phyloP scores from a whole-genome alignment of 768 basidiomycete species.

The Rubroboletus satanas region DNA sequence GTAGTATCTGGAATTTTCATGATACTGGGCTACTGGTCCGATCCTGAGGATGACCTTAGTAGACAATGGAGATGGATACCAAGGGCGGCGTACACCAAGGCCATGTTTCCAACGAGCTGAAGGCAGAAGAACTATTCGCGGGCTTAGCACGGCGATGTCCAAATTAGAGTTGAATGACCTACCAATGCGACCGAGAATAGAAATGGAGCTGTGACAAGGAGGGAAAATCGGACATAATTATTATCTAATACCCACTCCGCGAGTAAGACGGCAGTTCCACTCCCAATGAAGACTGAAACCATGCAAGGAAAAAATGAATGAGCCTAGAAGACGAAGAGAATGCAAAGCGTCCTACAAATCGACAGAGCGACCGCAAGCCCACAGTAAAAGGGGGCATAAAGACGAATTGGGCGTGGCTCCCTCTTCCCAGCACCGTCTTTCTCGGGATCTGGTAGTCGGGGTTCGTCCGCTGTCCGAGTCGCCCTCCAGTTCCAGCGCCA shows the following conservation, averaged over 20 bases:
- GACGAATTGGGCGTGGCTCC: constrained; percentile 46
- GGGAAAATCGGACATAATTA: constrained; percentile 55
- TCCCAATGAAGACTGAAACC: constrained; percentile 62
- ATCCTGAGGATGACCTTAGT: constrained; percentile 39
- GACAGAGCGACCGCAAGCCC: constrained; percentile 63
- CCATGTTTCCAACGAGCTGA: constrained; percentile 61
- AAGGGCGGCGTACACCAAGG: constrained; percentile 47
- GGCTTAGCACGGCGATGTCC: constrained; percentile 6
- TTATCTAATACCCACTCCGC: constrained; percentile 67
- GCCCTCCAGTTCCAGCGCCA: constrained; percentile 46
- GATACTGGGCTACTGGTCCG: constrained; percentile 81
- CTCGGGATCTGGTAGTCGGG: constrained; percentile 39
- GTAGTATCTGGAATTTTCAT: constrained; percentile 82
- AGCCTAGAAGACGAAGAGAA: constrained; percentile 6
- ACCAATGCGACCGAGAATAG: constrained; percentile 74
- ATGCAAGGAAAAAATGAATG: neutral
- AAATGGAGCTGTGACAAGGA: constrained; percentile 64
- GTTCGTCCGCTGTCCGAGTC: constrained; percentile 25
- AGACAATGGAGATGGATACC: neutral
- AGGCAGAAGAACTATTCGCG: constrained; percentile 61
- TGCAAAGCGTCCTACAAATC: constrained; percentile 45
- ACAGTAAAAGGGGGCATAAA: constrained; percentile 70
- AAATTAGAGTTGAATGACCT: constrained; percentile 16
- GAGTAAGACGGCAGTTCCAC: constrained; percentile 55
- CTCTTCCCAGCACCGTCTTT: constrained; percentile 39